Conservation (phyloP, 2,329 filamentous ascomycete genomes). For the Ceratocystis cubensis region DNA sequence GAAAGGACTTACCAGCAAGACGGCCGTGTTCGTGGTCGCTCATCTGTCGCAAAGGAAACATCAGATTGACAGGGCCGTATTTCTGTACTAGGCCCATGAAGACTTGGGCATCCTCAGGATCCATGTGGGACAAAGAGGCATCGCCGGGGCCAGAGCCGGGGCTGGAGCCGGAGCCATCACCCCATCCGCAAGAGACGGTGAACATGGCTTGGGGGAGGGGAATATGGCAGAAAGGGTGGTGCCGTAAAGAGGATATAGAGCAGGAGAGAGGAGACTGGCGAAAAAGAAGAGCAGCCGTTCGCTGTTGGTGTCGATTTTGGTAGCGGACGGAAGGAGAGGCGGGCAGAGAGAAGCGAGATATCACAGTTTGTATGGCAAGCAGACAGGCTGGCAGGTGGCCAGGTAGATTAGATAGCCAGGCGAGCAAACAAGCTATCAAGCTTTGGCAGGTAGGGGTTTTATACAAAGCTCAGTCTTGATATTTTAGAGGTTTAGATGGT, state of each 20-base stretch:
- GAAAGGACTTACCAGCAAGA: conserved; percentile 7
- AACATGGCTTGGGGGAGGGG: conserved; percentile 19
- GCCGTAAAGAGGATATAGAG: not conserved
- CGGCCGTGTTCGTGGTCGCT: conserved; percentile 15
- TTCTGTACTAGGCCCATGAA: conserved; percentile 19
- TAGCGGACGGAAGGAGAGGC: not conserved
- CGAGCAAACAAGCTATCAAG: not conserved
- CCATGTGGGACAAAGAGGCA: conserved; percentile 14
- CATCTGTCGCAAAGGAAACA: conserved; percentile 22
- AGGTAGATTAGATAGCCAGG: too few species aligned
- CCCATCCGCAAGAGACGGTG: conserved; percentile 19
- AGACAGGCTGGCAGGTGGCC: too few species aligned
- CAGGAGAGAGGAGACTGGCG: not conserved
- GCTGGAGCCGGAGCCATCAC: conserved; percentile 17
- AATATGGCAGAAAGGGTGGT: not conserved
- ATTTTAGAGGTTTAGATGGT: too few species aligned
- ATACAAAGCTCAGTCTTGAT: not conserved
- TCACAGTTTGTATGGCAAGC: too few species aligned
- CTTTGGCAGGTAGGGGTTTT: not conserved
- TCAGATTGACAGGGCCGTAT: conserved; percentile 22
- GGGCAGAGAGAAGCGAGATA: not conserved
- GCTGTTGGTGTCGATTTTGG: not conserved
- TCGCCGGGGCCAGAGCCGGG: not conserved
- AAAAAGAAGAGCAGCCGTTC: not conserved
- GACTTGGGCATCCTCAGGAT: conserved; percentile 20